Evolutionary conservation across 2,329 filamentous ascomycete species (phyloP), one percentile per base, ranked within the genome.

Genomic region (Ceratocystis albifundus): DNA sequence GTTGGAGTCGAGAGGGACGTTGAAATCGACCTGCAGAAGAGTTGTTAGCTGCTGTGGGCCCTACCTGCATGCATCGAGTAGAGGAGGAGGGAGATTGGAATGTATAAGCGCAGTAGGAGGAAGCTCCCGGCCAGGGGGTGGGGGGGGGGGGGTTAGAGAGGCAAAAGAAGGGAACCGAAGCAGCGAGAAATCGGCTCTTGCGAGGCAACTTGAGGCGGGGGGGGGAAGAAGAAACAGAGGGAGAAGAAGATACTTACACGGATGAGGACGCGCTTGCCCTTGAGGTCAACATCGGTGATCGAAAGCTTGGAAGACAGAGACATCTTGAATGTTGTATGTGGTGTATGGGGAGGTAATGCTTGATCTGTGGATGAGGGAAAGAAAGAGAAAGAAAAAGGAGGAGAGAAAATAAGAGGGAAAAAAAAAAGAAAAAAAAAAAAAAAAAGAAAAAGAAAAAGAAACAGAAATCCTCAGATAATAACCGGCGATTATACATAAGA

Each of bases 251-350:
- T 69, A 81, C 89, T 78, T 84, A 96, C 94, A 75, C 94, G 89
- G 77, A 99, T 96, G 74, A 99, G 84, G 78, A 97, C 94, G 74
- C 92, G 87, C 87, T 99, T 99, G 85, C 84, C 93, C 86, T 96
- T 96, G 79, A 99, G 84, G 79, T 99, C 92, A 74, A 96, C 87
- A 76, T 99, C 93, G 71, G 86, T 89, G 79, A 99, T 96, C 72
- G 91, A 89, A 74, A 99, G 89, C 85, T 99, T 99, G 85, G 87
- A 96, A 74, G 92, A 89, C 76, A 99, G 90, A 86, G 94, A 97
- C 94, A 99, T 99, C 69, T 74, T 85, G 75, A 71, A 73, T 70
- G 67, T 69, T 65, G 67, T 67, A 63, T 68, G 69, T 67, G 69
- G 69, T 66, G 69, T 61, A 71, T 69, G 70, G 32, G 32, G 8